Evolutionary conservation across 2,329 filamentous ascomycete species (phyloP).

Genomic region (Macroventuria anomochaeta): DNA sequence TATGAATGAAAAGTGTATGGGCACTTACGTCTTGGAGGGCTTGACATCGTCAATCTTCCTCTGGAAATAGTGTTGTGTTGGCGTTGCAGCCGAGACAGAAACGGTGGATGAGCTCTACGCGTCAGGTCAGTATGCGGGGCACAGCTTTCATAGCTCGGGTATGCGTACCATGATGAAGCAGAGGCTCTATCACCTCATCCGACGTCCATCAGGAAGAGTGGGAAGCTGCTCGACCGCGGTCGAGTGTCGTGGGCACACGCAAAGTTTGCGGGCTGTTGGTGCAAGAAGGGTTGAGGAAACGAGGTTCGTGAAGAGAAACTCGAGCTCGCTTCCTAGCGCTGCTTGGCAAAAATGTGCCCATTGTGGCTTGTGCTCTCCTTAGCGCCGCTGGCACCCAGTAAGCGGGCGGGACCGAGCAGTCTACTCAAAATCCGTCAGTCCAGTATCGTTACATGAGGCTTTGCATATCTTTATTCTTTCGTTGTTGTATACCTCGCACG

Average conservation of each 20-base stretch:
- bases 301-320: constrained; percentile 34
- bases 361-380: constrained; percentile 13
- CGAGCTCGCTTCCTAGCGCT: constrained; percentile 35
- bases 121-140: constrained; percentile 25
- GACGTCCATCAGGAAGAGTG: constrained; percentile 44
- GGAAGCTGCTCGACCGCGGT: constrained; percentile 42
- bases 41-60: constrained; percentile 82
- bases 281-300: constrained; percentile 28
- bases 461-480: constrained; percentile 21
- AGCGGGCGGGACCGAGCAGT: constrained; percentile 24
- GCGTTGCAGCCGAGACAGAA: constrained; percentile 76
- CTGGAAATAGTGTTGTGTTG: constrained; percentile 76
- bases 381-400: constrained; percentile 11
- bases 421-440: constrained; percentile 22
- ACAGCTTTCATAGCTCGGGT: background rate
- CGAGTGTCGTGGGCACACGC: constrained; percentile 38
- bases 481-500: constrained; percentile 9
- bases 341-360: constrained; percentile 21
- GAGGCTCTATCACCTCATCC: constrained; percentile 41
- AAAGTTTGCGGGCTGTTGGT: constrained; percentile 38
- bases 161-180: constrained; percentile 46
- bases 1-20: constrained; percentile 5
- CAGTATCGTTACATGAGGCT: constrained; percentile 23
- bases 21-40: constrained; percentile 83
- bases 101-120: constrained; percentile 67